Percentiles rank a stretch among this genome's conserved stretches.
Conservation (phyloP, 768 basidiomycete genomes). For the Agrocybe praecox region DNA sequence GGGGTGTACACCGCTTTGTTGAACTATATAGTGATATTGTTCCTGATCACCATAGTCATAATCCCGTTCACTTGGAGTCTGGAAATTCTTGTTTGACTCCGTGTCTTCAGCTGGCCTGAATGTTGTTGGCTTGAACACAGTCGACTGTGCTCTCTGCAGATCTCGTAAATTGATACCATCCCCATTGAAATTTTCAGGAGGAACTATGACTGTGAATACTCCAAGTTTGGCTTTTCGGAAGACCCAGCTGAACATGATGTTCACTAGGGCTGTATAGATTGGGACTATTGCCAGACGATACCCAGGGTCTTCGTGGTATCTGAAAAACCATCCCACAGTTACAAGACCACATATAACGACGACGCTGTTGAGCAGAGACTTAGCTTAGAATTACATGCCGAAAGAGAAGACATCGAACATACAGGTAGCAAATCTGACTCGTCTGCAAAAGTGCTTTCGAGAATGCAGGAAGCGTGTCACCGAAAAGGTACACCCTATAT, state of each 20-base stretch:
- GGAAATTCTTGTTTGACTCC: no score
- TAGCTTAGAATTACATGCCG: not conserved
- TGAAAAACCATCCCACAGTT: not conserved
- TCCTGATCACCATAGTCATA: no score
- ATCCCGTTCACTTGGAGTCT: no score
- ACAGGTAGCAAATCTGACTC: conserved; percentile 8
- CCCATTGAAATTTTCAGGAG: no score
- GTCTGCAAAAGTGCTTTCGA: conserved; percentile 8
- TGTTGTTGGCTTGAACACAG: no score
- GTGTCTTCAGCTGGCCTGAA: no score
- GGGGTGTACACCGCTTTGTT: no score
- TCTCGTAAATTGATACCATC: no score
- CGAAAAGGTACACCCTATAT: conserved; percentile 1
- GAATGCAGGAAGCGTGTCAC: conserved; percentile 7
- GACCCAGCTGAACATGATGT: conserved; percentile 10
- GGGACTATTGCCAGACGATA: conserved; percentile 4
- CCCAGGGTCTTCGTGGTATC: not conserved
- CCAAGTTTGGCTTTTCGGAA: not conserved
- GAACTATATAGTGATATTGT: no score
- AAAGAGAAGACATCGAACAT: not conserved
- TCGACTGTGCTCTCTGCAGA: no score
- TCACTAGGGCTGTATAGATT: not conserved
- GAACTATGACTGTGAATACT: not conserved
- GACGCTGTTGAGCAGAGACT: not conserved
- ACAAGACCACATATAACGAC: not conserved